Percentiles rank a stretch among this genome's conserved stretches.
phyloP scores from a whole-genome alignment of 2,329 filamentous ascomycete genomes.

The Trichoderma citrinoviride region DNA sequence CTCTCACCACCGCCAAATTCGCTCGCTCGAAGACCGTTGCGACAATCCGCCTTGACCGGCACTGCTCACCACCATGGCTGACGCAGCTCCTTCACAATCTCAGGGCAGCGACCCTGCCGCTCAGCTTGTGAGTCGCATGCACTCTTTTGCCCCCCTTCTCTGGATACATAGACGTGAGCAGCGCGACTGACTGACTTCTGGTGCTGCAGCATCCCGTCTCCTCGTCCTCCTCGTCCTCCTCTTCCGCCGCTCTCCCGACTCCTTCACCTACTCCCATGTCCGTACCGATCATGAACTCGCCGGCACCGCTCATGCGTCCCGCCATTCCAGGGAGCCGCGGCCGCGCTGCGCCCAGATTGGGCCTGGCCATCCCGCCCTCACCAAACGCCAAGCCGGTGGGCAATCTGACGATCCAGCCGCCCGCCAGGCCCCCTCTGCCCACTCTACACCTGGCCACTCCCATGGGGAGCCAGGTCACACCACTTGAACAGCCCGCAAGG shows the following conservation, averaged over 20 bases:
- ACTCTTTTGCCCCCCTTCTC: neutral
- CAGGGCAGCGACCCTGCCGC: slow-evolving; percentile 25
- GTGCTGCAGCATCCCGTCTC: slow-evolving; percentile 13
- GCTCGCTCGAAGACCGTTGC: slow-evolving; percentile 8
- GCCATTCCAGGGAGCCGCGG: slow-evolving; percentile 70
- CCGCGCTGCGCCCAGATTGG: slow-evolving; percentile 72
- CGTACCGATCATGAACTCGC: slow-evolving; percentile 65
- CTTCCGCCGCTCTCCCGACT: slow-evolving; percentile 28
- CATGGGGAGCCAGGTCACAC: slow-evolving; percentile 72
- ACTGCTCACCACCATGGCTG: slow-evolving; percentile 29
- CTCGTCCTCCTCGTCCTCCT: slow-evolving; percentile 1
- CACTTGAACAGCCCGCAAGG: slow-evolving; percentile 62
- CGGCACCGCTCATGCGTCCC: slow-evolving; percentile 77
- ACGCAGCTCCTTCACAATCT: slow-evolving; percentile 27
- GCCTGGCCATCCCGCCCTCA: slow-evolving; percentile 85
- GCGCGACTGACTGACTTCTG: slow-evolving; percentile 7
- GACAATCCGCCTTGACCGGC: slow-evolving; percentile 23
- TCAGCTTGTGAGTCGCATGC: slow-evolving; percentile 25
- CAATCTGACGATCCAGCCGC: slow-evolving; percentile 42
- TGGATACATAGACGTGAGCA: neutral
- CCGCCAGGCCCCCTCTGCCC: slow-evolving; percentile 59
- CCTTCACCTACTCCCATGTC: slow-evolving; percentile 37
- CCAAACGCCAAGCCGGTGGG: slow-evolving; percentile 76
- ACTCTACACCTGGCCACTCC: slow-evolving; percentile 83
- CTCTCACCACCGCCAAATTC: slow-evolving; percentile 15